Base-by-base conservation (phyloP, 2,329 filamentous ascomycete genomes). In the Dothistroma septosporum region DNA sequence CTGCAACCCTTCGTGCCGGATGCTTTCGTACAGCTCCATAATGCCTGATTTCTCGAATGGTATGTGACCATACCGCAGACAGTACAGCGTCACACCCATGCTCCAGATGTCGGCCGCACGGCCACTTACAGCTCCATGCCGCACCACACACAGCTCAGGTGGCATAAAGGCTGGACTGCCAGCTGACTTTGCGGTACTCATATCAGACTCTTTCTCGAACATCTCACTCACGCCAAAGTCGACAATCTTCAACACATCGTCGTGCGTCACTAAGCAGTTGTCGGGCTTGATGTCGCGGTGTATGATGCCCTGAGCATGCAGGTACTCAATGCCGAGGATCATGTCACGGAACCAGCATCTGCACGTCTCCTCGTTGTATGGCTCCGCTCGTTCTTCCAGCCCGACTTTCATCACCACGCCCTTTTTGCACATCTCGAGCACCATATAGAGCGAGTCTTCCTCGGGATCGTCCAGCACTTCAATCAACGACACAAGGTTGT, bases 141-240 rank as follows among this genome's bases (percentile, higher is more conserved):
- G 92, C 8, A 87, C 85, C 22, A 92, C 87, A 71, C 94, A 99
- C 12, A 99, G 80, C 75, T 99, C 94, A 0, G 94, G 94, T 0
- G 94, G 90, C 60, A 97, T 83, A 70, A 99, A 99, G 0, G 94
- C 94, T 0, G 94, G 94, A 3, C 92, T 97, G 0, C 94, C 94
- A 11, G 92, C 92, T 3, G 92, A 93, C 76, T 97, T 99, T 61
- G 89, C 87, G 0, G 91, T 96, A 73, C 86, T 87, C 94, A 97
- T 97, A 50, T 91, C 84, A 1, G 84, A 85, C 60, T 89, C 82
- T 74, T 95, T 96, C 72, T 93, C 89, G 68, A 99, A 99, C 87
- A 99, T 97, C 73, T 99, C 93, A 0, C 93, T 97, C 8, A 97
- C 94, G n/a, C 94, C 94, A 80, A 99, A 99, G 75, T 97, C 94